Evolutionary conservation across 2,329 filamentous ascomycete species (phyloP).

Genomic region (Trichoderma endophyticum): DNA sequence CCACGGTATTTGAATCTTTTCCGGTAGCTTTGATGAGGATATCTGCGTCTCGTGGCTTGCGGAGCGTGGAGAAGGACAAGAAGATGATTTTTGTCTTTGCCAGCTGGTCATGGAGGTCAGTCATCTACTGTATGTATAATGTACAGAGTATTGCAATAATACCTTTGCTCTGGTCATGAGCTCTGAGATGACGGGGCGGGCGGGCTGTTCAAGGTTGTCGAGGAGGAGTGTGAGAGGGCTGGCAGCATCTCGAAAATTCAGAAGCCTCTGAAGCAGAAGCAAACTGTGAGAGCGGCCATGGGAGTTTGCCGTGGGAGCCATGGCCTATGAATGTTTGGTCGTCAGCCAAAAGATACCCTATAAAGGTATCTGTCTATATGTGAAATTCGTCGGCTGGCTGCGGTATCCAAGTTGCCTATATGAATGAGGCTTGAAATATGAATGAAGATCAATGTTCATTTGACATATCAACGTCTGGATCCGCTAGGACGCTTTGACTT

Average conservation of each 20-base stretch:
- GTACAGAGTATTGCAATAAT: constrained; percentile 17
- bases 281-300: constrained; percentile 82
- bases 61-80: constrained; percentile 73
- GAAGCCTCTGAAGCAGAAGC: constrained; percentile 75
- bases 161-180: constrained; percentile 75
- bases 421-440: not conserved
- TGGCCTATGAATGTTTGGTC: constrained; percentile 26
- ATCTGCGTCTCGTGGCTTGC: constrained; percentile 62
- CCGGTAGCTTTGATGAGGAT: constrained; percentile 62
- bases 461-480: not conserved
- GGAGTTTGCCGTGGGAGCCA: constrained; percentile 55
- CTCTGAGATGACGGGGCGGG: constrained; percentile 65
- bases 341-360: fast-evolving
- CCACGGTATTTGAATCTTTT: constrained; percentile 55
- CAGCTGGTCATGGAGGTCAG: constrained; percentile 35
- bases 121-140: not conserved
- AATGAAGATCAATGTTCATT: not conserved
- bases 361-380: not conserved
- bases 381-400: not conserved
- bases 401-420: not conserved
- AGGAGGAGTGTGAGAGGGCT: constrained; percentile 85
- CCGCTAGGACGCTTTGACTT: not conserved
- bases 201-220: constrained; percentile 81
- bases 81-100: constrained; percentile 69
- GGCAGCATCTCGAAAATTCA: constrained; percentile 72